Evolutionary conservation across 345 rosid species (phyloP), one percentile per base, ranked within the genome.

Genomic region (Geranium brycei): DNA sequence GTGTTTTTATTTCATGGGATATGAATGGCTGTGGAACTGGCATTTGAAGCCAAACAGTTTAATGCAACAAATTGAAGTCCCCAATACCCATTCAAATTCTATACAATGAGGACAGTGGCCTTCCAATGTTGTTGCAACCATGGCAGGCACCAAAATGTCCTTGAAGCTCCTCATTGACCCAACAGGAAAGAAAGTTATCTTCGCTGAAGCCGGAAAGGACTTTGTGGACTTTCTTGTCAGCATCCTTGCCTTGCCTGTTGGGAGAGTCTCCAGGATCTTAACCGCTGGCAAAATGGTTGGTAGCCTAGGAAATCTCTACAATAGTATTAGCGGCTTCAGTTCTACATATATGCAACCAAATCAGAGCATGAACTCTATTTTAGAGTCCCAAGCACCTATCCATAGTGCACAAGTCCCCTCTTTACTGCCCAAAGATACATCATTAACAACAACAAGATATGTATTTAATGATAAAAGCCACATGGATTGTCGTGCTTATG

Each of bases 201-300:
- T 65, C 59, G 73, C 78, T 0, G 80, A 81, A 61, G 71, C 73
- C 0, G 70, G 73, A 2, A 76, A 76, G 59, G 75, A 70, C 3
- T 68, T 76, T 15, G 74, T 78, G 3, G 80, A 76, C 65, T 76
- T 72, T 56, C 72, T 76, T 1, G 71, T 78, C 59, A 17, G 16
- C 57, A 31, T 74, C 2, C 63, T 67, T 3, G 62, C 68, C 51
- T 35, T 69, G 59, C 71, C 74, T 3, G 8, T 75, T 0, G 75
- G 63, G 1, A 64, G 69, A 2, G 70, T 75, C 60, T 0, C 11
- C 47, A 38, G 47, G 47, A 5, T 38, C 47, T 10, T 38, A 5
- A 38, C 2, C 3, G 47, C 47, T 10, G 28, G 28, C 28, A 60
- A 23, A 35, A 40, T 62, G 69, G 66, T 17, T 17, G 74, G 66